Percentiles rank a stretch among this genome's conserved stretches.
Evolutionary conservation across 2,329 filamentous ascomycete genomes (phyloP).

Genomic region (Passalora sequoiae): DNA sequence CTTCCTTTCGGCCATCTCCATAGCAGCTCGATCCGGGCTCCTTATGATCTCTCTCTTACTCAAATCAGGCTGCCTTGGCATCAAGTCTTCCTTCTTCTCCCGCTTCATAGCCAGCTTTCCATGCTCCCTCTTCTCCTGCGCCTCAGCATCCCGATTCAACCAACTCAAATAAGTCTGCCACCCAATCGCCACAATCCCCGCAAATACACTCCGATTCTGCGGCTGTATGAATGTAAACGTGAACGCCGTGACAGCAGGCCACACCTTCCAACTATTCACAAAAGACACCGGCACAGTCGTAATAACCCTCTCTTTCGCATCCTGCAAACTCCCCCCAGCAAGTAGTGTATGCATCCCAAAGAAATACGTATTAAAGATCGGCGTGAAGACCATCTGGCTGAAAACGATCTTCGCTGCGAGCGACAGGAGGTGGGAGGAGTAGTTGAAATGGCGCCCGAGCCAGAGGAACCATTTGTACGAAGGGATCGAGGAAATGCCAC

Average conservation of each 20-base stretch:
- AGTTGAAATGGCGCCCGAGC: slow-evolving; percentile 79
- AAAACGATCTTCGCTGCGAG: slow-evolving; percentile 71
- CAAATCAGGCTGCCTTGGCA: slow-evolving; percentile 11
- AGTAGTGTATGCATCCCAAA: slow-evolving; percentile 48
- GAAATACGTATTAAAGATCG: slow-evolving; percentile 52
- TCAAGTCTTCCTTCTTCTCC: slow-evolving; percentile 6
- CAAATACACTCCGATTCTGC: slow-evolving; percentile 75
- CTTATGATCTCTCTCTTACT: slow-evolving; percentile 6
- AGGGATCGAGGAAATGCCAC: slow-evolving; percentile 67
- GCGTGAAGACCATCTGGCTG: slow-evolving; percentile 76
- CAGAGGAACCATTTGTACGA: slow-evolving; percentile 80
- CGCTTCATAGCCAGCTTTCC: slow-evolving; percentile 20
- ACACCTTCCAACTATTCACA: slow-evolving; percentile 76
- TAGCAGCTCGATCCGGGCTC: slow-evolving; percentile 10
- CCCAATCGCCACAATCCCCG: slow-evolving; percentile 68
- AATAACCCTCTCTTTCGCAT: slow-evolving; percentile 65
- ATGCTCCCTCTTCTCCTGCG: slow-evolving; percentile 35
- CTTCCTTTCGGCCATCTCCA: slow-evolving; percentile 2
- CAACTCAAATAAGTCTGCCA: slow-evolving; percentile 91
- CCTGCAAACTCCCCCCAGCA: slow-evolving; percentile 56
- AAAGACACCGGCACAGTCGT: slow-evolving; percentile 72
- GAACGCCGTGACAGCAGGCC: slow-evolving; percentile 82
- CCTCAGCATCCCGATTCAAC: slow-evolving; percentile 69
- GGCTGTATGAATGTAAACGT: slow-evolving; percentile 78
- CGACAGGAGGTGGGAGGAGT: slow-evolving; percentile 63